phyloP scores from a whole-genome alignment of 805 yeast genomes.

The Nakazawaea laoshanensis region DNA sequence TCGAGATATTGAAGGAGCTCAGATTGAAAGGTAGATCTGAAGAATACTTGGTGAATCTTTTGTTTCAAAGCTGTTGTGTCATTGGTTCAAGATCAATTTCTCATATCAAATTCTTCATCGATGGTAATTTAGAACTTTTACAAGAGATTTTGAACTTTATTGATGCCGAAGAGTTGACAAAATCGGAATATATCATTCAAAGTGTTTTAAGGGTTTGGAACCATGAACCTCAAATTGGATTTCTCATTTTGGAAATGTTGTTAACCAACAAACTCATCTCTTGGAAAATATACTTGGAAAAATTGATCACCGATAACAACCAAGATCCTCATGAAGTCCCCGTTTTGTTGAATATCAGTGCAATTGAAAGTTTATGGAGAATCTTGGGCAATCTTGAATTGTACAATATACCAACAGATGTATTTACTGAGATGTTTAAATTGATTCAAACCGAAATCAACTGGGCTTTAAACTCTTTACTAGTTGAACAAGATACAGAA shows the following conservation, averaged over 20 bases:
- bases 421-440: conserved; percentile 9
- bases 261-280: conserved; percentile 33
- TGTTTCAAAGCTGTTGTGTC: conserved; percentile 66
- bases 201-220: conserved; percentile 60
- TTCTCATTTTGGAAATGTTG: conserved; percentile 46
- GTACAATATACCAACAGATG: conserved; percentile 2
- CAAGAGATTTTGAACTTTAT: conserved; percentile 13
- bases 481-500: conserved; percentile 14
- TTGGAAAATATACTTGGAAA: conserved; percentile 31
- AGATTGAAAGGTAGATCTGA: conserved; percentile 13
- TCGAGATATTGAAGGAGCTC: conserved; percentile 15
- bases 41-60: conserved; percentile 45
- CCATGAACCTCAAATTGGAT: conserved; percentile 56
- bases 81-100: conserved; percentile 87
- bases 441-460: conserved; percentile 20
- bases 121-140: conserved; percentile 19
- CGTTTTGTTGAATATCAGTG: conserved; percentile 34
- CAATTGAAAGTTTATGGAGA: conserved; percentile 34
- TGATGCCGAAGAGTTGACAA: conserved; percentile 8
- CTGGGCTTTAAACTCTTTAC: conserved; percentile 13
- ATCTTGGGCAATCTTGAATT: conserved; percentile 19
- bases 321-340: too few relatives aligned
- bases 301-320: conserved; percentile 27
- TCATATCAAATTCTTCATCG: conserved; percentile 53
- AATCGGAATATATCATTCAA: conserved; percentile 35